A percentile compares a stretch with the other conserved stretches of the same genome.
Evolutionary conservation across 768 basidiomycete species (phyloP).

Genomic region (Hericium alpestre): DNA sequence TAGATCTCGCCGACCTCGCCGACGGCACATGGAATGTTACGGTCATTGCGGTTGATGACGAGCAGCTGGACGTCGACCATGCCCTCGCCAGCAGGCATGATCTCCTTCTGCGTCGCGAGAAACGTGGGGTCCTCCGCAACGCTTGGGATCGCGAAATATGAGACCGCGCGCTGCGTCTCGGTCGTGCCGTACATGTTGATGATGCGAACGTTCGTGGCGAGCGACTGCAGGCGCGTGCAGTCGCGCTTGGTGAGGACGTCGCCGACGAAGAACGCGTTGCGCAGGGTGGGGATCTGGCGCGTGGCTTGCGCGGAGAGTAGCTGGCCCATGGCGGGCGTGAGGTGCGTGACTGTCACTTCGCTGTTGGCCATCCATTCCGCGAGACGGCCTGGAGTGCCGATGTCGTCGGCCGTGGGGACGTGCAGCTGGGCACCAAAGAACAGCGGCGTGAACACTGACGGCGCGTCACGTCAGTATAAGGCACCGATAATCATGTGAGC

Average conservation of each 20-base stretch:
- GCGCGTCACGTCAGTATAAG: constrained; percentile 2
- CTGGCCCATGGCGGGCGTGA: constrained; percentile 99
- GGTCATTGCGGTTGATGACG: constrained; percentile 86
- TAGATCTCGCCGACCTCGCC: constrained; percentile 99
- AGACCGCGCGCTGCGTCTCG: constrained; percentile 97
- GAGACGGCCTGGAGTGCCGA: constrained; percentile 89
- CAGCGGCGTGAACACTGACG: constrained; percentile 89
- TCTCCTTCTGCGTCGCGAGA: constrained; percentile 88
- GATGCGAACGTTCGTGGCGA: constrained; percentile 86
- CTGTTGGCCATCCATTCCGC: constrained; percentile 98
- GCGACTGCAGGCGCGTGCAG: constrained; percentile 84
- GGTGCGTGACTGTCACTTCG: constrained; percentile 88
- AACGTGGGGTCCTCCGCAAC: constrained; percentile 79
- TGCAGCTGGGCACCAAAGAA: constrained; percentile 95
- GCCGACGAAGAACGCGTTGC: constrained; percentile 96
- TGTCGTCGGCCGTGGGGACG: constrained; percentile 93
- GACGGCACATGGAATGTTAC: constrained; percentile 77
- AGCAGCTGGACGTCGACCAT: constrained; percentile 97
- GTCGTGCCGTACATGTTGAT: constrained; percentile 99
- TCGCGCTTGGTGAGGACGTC: constrained; percentile 98
- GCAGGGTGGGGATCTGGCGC: constrained; percentile 73
- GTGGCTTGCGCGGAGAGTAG: constrained; percentile 84
- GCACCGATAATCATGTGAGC: not conserved
- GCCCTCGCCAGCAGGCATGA: constrained; percentile 94
- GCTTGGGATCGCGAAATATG: constrained; percentile 88